Percentiles rank a stretch among this genome's conserved stretches.
These are phyloP conservation scores for Coemansia aciculifera DNA, from an alignment of 192 early-diverging fungal species.

Conservation along the genomic window DNA sequence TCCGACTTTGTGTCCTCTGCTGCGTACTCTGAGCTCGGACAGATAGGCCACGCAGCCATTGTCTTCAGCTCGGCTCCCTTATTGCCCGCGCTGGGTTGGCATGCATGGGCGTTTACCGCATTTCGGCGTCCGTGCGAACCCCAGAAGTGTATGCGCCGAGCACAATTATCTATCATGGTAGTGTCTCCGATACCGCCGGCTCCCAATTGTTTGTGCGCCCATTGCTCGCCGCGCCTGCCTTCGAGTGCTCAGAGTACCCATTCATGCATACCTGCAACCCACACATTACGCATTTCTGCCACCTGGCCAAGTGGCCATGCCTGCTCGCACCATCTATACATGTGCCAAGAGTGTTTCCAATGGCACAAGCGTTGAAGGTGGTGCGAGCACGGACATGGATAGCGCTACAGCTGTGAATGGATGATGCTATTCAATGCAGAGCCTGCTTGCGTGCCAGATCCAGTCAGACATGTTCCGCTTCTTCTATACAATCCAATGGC, in stretches of 20 bases:
- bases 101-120: background rate
- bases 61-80: background rate
- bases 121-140: constrained; percentile 2
- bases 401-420: background rate
- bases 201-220: background rate
- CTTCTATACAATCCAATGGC: background rate
- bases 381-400: background rate
- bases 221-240: constrained; percentile 1
- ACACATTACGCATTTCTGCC: background rate
- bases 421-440: background rate
- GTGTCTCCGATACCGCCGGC: background rate
- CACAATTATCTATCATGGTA: background rate
- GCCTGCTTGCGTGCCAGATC: background rate
- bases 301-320: background rate
- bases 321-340: background rate
- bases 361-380: background rate
- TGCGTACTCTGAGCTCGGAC: background rate
- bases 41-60: background rate
- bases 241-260: background rate
- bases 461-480: background rate
- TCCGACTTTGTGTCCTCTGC: background rate
- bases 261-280: constrained; percentile 4
- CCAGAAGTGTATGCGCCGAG: background rate
- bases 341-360: background rate
- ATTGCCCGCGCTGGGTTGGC: background rate